Conservation (phyloP, 768 basidiomycete species). For the Pleurotus pulmonarius region DNA sequence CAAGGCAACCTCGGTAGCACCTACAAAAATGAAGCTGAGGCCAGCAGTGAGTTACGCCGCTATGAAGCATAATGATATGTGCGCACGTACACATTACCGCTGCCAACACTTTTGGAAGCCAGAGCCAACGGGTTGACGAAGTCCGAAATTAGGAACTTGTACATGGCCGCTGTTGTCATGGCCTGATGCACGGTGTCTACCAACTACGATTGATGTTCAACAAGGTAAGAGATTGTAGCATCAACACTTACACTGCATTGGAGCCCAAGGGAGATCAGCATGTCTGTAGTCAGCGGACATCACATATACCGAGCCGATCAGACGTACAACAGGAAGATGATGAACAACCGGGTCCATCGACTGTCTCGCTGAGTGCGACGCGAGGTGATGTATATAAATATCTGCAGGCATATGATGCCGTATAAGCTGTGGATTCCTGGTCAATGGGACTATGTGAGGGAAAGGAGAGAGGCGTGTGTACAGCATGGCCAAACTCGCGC, state of each 20-base stretch:
- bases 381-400: slow-evolving; percentile 6
- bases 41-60: not conserved
- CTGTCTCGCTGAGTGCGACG: not conserved
- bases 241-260: not conserved
- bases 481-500: slow-evolving; percentile 3
- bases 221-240: too few relatives aligned
- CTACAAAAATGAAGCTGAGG: not conserved
- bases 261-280: not conserved
- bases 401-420: slow-evolving; percentile 7
- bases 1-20: not conserved
- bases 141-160: not conserved
- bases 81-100: not conserved
- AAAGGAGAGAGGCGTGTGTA: not conserved
- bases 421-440: not conserved
- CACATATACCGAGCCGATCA: not conserved
- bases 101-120: not conserved
- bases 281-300: not conserved
- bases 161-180: slow-evolving; percentile 4
- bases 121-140: slow-evolving; percentile 1
- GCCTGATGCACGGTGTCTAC: slow-evolving; percentile 4
- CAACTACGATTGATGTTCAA: not conserved
- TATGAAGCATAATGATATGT: not conserved
- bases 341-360: not conserved
- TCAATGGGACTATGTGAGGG: not conserved
- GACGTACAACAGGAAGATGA: not conserved